phyloP scores from a whole-genome alignment of 306 rosid genomes.

The Acmispon strigosus region DNA sequence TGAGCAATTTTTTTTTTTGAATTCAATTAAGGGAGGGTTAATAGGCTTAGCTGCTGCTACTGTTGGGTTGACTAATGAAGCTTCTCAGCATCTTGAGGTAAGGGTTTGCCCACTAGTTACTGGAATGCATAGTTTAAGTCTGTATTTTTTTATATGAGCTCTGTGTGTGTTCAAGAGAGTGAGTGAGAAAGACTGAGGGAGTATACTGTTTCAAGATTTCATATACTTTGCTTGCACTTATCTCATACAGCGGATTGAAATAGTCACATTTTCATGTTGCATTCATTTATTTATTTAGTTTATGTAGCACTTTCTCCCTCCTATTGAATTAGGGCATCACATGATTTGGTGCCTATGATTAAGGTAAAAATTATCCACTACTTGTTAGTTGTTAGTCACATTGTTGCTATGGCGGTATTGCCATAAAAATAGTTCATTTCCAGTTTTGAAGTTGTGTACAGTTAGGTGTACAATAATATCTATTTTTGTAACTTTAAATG shows the following conservation, averaged over 20 bases:
- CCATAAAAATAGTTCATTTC: background rate
- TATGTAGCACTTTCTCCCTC: background rate
- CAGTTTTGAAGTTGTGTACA: background rate
- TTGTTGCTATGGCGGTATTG: too few species aligned
- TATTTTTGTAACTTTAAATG: background rate
- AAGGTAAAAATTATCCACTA: background rate
- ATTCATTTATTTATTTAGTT: background rate
- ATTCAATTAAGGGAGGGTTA: conserved; percentile 73
- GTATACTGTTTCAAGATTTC: too few species aligned
- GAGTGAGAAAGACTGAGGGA: background rate
- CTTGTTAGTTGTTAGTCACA: background rate
- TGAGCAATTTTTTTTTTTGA: background rate
- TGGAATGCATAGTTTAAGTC: background rate
- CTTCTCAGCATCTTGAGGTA: conserved; percentile 96
- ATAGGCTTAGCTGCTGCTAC: conserved; percentile 94
- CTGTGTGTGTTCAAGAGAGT: background rate
- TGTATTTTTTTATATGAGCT: background rate
- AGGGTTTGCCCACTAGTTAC: conserved; percentile 15
- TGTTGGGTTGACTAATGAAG: conserved; percentile 82
- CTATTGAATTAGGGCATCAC: background rate
- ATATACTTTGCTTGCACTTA: background rate
- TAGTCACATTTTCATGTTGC: background rate
- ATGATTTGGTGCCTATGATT: background rate
- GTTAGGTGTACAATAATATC: background rate
- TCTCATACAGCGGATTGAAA: background rate